These are phyloP conservation scores for Camillea tinctor DNA, from an alignment of 2,329 filamentous ascomycete genomes.

Conservation along the genomic window DNA sequence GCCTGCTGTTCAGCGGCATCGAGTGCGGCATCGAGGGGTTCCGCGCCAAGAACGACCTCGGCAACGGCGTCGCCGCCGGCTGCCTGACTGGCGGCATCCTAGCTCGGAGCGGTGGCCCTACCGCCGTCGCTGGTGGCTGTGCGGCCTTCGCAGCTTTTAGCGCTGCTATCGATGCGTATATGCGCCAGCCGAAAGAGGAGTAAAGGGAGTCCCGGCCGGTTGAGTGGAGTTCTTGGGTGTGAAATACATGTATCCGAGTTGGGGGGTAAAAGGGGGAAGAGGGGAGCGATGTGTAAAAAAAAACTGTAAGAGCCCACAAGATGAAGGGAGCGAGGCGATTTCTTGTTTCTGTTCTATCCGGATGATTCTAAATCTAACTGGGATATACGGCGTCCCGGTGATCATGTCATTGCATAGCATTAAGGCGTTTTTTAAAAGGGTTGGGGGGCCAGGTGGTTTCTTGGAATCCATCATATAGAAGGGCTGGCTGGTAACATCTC, in stretches of 20 bases:
- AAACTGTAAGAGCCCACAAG: constrained; percentile 11
- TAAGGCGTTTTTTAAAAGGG: not conserved
- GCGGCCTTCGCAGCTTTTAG: constrained; percentile 92
- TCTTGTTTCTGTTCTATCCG: constrained; percentile 12
- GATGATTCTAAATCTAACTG: not conserved
- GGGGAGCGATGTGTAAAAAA: not conserved
- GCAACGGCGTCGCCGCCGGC: constrained; percentile 82
- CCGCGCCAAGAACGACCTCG: constrained; percentile 89
- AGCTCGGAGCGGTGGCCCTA: constrained; percentile 82
- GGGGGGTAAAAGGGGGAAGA: not conserved
- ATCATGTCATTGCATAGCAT: not conserved
- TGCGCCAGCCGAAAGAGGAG: constrained; percentile 72
- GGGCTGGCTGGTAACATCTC: constrained; percentile 20
- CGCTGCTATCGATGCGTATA: constrained; percentile 87
- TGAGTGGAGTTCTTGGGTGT: no score
- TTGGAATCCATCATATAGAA: not conserved
- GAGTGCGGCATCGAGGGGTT: constrained; percentile 95
- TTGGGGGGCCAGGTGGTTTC: not conserved
- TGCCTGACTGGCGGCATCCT: constrained; percentile 90
- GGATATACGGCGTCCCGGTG: not conserved
- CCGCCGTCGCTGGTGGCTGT: constrained; percentile 84
- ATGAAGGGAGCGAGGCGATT: constrained; percentile 5
- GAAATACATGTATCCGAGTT: no score
- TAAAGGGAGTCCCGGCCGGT: constrained; percentile 26
- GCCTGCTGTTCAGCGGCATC: constrained; percentile 85